These are phyloP conservation scores for Miamiensis avidus DNA, from an alignment of 169 alveolate species.

Conservation along the genomic window DNA sequence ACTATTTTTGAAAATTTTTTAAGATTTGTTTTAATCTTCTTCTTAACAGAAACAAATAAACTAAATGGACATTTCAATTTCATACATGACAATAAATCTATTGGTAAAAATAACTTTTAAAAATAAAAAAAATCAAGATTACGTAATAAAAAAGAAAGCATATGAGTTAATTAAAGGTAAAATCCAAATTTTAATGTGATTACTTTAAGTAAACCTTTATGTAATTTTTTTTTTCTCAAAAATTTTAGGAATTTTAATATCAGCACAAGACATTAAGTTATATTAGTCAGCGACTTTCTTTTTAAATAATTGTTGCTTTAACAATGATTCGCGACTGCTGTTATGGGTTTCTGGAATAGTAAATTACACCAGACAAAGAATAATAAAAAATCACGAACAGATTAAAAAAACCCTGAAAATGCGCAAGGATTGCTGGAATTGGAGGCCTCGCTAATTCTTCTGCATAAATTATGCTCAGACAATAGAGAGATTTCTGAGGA, in stretches of 20 bases:
- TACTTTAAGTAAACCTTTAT: no score
- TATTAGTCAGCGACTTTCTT: not conserved
- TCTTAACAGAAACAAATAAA: not conserved
- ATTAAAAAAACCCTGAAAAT: no score
- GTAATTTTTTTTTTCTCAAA: no score
- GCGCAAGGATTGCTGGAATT: not conserved
- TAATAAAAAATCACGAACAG: not conserved
- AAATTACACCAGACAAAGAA: not conserved
- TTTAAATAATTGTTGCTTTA: not conserved
- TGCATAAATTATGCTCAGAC: not conserved
- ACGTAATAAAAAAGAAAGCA: constrained; percentile 15
- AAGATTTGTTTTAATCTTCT: no score
- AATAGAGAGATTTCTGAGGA: constrained; percentile 2
- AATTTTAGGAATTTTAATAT: no score
- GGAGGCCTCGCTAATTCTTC: not conserved
- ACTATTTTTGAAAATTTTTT: not conserved
- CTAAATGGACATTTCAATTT: constrained; percentile 1
- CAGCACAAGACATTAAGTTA: no score
- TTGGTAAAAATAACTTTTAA: not conserved
- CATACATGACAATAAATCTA: not conserved
- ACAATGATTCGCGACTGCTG: constrained; percentile 6
- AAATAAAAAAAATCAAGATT: constrained; percentile 12
- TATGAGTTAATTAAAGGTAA: constrained; percentile 9
- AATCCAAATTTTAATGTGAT: no score
- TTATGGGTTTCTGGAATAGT: constrained; percentile 11